A percentile compares a stretch with the other conserved stretches of the same genome.
These are phyloP conservation scores for Geosmithia putterillii DNA, from an alignment of 2,329 filamentous ascomycete species.

Conservation along the genomic window DNA sequence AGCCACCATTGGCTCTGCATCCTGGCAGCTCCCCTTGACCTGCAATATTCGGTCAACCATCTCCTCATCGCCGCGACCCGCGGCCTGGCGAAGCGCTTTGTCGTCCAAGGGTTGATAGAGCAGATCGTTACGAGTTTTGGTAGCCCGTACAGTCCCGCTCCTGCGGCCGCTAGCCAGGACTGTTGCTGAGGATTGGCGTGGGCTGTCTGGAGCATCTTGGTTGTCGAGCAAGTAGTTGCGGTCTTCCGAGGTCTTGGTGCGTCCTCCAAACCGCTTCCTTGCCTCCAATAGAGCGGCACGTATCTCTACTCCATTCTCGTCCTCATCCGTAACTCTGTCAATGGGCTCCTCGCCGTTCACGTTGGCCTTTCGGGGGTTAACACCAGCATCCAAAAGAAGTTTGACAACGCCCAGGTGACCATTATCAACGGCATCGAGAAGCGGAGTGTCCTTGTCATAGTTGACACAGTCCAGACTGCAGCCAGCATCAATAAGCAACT, in stretches of 20 bases:
- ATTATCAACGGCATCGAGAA: constrained; percentile 95
- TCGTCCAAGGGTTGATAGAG: constrained; percentile 52
- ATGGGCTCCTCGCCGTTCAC: constrained; percentile 87
- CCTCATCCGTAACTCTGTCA: constrained; percentile 64
- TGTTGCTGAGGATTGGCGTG: constrained; percentile 41
- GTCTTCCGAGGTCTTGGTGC: constrained; percentile 46
- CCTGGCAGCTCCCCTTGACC: constrained; percentile 49
- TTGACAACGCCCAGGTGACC: constrained; percentile 82
- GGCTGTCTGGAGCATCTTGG: constrained; percentile 40
- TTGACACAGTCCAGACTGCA: constrained; percentile 73
- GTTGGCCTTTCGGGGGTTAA: constrained; percentile 84
- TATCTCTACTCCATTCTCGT: constrained; percentile 71
- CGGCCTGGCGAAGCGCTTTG: constrained; percentile 47
- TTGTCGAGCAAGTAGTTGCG: constrained; percentile 33
- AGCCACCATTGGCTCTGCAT: constrained; percentile 79
- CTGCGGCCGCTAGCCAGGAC: constrained; percentile 30
- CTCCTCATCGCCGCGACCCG: constrained; percentile 48
- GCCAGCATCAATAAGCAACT: constrained; percentile 71
- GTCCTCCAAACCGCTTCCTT: constrained; percentile 40
- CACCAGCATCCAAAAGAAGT: constrained; percentile 71
- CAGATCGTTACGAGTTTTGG: constrained; percentile 52
- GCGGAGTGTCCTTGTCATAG: constrained; percentile 79
- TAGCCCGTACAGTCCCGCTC: constrained; percentile 43
- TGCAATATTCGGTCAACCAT: constrained; percentile 49
- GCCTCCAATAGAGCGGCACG: constrained; percentile 52